Evolutionary conservation across 495 filamentous ascomycete genomes (phyloP), one percentile per base, ranked within the genome.

Genomic region (Haplographium delicatum): DNA sequence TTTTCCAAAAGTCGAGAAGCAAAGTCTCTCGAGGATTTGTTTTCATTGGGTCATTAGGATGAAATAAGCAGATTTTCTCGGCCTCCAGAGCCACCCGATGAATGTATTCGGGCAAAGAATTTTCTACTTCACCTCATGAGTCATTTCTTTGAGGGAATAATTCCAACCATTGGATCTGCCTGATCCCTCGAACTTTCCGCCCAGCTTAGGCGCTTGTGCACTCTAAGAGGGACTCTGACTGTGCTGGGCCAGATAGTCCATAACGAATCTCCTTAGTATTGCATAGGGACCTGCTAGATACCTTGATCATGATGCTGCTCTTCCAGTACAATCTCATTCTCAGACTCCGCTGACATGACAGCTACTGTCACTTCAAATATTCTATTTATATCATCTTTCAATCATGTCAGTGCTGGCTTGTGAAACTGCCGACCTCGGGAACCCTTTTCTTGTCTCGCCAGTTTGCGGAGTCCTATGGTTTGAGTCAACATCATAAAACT

Each of bases 181-280:
- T 26, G 19, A 7, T 1, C 20, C 15, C 22, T 10, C 10, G 16
- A 24, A 7, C 39, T 43, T n/a, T 43, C 39, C 23, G 39, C 39
- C 30, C 16, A 10, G 34, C 19, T 49, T 28, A 40, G 19, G 39
- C 46, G 30, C 34, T 49, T 15, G 18, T 8, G 46, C 24, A 18
- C 11, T 49, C 46, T n/a, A 49, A 19, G 46, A 40, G 40, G 19
- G 19, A 39, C n/a, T 15, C n/a, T 28, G 20, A n/a, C n/a, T 24
- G 10, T 22, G 15, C 18, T 31, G n/a, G 20, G 33, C 33, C 6
- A 35, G 28, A 5, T 20, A 18, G 16, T 39, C 20, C 8, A 25
- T 33, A 16, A 53, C 43, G 35, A 47, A 47, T 44, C 51, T 53
- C 51, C 43, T 47, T 15, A 35, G 31, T 39, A 39, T 35, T 26